Evolutionary conservation across 768 basidiomycete genomes (phyloP).

Genomic region (Wakefieldia striispora): DNA sequence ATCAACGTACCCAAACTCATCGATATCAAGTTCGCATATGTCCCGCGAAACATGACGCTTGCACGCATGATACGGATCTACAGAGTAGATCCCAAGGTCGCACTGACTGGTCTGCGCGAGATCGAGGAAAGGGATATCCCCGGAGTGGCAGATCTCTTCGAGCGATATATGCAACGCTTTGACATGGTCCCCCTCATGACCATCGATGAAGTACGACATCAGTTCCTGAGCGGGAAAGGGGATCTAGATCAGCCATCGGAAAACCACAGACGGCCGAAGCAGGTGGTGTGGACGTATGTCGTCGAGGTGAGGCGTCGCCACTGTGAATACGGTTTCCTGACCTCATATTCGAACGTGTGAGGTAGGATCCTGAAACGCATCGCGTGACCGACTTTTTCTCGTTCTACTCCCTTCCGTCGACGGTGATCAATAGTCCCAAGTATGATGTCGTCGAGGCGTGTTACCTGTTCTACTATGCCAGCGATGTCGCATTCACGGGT

Average conservation of each 20-base stretch:
- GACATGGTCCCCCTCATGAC: slow-evolving; percentile 75
- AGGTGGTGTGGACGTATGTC: slow-evolving; percentile 96
- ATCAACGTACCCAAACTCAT: slow-evolving; percentile 91
- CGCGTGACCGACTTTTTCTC: slow-evolving; percentile 95
- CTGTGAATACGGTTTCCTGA: neutral
- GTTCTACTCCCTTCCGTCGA: slow-evolving; percentile 95
- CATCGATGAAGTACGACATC: slow-evolving; percentile 79
- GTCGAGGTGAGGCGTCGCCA: slow-evolving; percentile 60
- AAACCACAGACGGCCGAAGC: slow-evolving; percentile 55
- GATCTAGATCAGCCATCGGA: slow-evolving; percentile 40
- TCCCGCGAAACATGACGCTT: slow-evolving; percentile 84
- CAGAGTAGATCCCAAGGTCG: slow-evolving; percentile 55
- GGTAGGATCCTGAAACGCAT: slow-evolving; percentile 75
- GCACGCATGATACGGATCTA: slow-evolving; percentile 85
- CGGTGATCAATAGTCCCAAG: slow-evolving; percentile 77
- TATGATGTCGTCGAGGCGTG: slow-evolving; percentile 82
- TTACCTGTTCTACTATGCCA: slow-evolving; percentile 95
- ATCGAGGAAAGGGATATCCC: slow-evolving; percentile 80
- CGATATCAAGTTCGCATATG: slow-evolving; percentile 83
- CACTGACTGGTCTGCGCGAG: slow-evolving; percentile 73
- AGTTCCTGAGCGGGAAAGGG: slow-evolving; percentile 82
- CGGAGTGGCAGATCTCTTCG: slow-evolving; percentile 67
- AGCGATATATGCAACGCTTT: slow-evolving; percentile 81
- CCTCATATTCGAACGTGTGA: neutral
- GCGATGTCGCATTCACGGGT: slow-evolving; percentile 64